These are phyloP conservation scores for Wickerhamomyces chambardii DNA, from an alignment of 805 yeast genomes.

Conservation along the genomic window DNA sequence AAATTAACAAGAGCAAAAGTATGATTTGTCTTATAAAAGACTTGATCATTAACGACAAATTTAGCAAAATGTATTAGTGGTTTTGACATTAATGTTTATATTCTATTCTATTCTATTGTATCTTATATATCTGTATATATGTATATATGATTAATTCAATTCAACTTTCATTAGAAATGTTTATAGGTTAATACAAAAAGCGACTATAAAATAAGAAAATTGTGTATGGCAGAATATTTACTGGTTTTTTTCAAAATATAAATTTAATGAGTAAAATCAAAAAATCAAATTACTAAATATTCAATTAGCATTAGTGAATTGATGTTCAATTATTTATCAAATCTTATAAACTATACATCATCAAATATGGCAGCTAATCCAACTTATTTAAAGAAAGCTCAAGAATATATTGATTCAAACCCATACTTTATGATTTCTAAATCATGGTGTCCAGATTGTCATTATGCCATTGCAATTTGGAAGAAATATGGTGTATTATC, in stretches of 20 bases:
- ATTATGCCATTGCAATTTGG: conserved; percentile 49
- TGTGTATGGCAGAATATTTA: no score
- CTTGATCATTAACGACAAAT: conserved; percentile 49
- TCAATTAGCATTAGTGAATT: no score
- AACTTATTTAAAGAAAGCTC: conserved; percentile 26
- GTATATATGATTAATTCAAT: no score
- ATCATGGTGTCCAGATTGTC: conserved; percentile 77
- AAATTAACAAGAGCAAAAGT: conserved; percentile 85
- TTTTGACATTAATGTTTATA: conserved; percentile 1
- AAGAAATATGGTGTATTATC: conserved; percentile 39
- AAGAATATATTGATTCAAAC: conserved; percentile 34
- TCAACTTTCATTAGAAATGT: no score
- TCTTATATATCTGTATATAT: neutral
- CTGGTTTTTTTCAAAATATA: no score
- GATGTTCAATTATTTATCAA: no score
- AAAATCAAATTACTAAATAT: no score
- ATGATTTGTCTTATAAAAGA: conserved; percentile 43
- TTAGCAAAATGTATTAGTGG: conserved; percentile 36
- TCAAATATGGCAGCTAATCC: conserved; percentile 3
- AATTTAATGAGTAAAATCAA: no score
- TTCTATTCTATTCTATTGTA: neutral
- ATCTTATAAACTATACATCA: no score
- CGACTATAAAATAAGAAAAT: no score
- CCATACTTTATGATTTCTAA: conserved; percentile 53
- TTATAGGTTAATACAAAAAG: no score